Base-by-base conservation (phyloP, 2,329 filamentous ascomycete genomes). In the Orbilia ellipsospora region DNA sequence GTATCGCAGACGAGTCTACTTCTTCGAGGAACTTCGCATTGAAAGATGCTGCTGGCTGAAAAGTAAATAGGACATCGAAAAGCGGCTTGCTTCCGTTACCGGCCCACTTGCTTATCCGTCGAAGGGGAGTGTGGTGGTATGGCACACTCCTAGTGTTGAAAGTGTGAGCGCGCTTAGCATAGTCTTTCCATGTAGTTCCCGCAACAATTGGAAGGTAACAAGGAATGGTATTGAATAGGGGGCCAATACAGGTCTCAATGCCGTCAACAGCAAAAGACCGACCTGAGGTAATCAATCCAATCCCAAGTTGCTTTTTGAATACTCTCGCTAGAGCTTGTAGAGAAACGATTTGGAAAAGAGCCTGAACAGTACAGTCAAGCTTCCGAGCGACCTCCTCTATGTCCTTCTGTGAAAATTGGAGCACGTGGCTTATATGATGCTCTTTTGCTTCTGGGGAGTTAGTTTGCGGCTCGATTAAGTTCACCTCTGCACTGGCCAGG, bases 211-310 rank as follows among this genome's bases (percentile, higher is more conserved):
- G 86, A 78, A 89, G 82, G 65, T 87, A 85, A 80, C 91, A 93
- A 0, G 94, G 93, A 0, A 97, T 84, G 0, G 93, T 97, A 80
- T 97, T 97, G 85, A 97, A 96, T 18, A 97, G 83, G 0, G 94
- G 94, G 0, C 94, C 94, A 50, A 95, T 87, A 0, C 92, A 87
- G 20, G 85, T 80, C 55, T 93, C 90, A 1, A 89, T 86, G 1
- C 85, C 85, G 6, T 90, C 86, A 12, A 93, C 83, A 51, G 91
- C 87, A 3, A 96, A 87, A 0, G 89, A 87, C 73, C 94, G 87
- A 0, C 94, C 94, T 5, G 93, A 95, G 0, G 92, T 86, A 12
- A 97, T 86, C 18, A 96, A 83, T 0, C 94, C 94, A 13, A 94
- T 84, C 0, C 88, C 87, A 0, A 87, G 82, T 5, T 85, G 82